Base-by-base conservation (phyloP, 805 yeast species). In the Wickerhamiella musiphila region DNA sequence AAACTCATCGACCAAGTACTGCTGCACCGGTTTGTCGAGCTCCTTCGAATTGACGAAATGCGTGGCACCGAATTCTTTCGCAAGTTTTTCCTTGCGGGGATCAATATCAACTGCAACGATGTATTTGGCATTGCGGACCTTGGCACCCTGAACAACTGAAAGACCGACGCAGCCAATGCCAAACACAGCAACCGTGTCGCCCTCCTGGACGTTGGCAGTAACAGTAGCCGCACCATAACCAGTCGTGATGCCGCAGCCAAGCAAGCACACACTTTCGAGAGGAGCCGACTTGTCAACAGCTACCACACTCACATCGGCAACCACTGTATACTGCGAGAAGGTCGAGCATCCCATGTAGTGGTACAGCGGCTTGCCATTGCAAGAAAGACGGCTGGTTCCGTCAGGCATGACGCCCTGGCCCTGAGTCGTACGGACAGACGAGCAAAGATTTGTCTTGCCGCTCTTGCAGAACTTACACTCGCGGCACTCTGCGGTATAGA, bases 281-380 rank as follows among this genome's bases (percentile, higher is more conserved):
- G 81, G 78, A 37, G 94, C 95, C 43, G 69, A 58, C 37, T 76
- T 74, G 55, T 82, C 73, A 43, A 90, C 81, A 12, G 93, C 90
- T 36, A 84, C 98, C 28, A 90, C 81, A 9, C 95, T 83, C 37
- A 90, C 90, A 55, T 90, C 96, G 26, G 96, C 94, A 27, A 90
- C 93, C 35, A 90, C 99, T 10, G 99, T 86, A 57, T 90, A 90
- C 62, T 90, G 93, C 23, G 94, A 73, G 59, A 90, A 90, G 18
- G 95, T 78, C 22, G 96, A 86, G 57, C 94, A 79, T 31, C 99
- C 99, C 99, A 90, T 90, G 57, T 81, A 90, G 58, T 90, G 96
- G 48, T 73, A 65, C 34, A 90, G 58, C 27, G 73, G 68, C 61
- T 90, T 68, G 44, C 98, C 98, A 31, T 61, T 56, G 42, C 55